Conservation (phyloP, 306 rosid species). For the Astragalus glycyphyllos region DNA sequence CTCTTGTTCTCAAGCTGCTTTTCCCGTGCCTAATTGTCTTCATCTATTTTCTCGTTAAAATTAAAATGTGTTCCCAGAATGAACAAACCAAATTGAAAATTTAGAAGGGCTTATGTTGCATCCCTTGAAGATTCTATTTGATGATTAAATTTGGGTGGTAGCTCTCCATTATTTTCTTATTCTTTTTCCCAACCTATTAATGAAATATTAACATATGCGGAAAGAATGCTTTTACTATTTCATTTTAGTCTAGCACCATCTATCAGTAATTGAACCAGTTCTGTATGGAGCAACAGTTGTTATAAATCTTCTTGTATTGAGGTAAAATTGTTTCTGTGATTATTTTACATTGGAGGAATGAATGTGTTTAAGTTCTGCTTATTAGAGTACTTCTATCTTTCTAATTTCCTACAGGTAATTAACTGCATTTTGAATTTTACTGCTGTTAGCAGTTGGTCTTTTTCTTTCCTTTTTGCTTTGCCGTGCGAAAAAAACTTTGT, state of each 20-base stretch:
- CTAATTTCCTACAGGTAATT: background rate
- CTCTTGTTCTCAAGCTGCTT: constrained; percentile 26
- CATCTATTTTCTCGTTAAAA: constrained; percentile 2
- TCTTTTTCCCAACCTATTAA: no score
- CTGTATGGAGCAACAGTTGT: background rate
- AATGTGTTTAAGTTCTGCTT: constrained; percentile 1
- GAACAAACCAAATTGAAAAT: constrained; percentile 36
- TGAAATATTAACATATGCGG: no score
- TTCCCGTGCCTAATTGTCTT: background rate
- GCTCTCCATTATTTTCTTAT: background rate
- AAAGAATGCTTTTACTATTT: no score
- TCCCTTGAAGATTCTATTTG: constrained; percentile 15
- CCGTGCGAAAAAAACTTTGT: background rate
- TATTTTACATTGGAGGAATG: background rate
- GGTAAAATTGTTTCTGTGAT: background rate
- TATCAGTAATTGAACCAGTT: constrained; percentile 14
- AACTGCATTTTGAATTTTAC: background rate
- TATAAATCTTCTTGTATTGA: background rate
- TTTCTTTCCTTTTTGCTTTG: background rate
- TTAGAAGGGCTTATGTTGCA: constrained; percentile 6
- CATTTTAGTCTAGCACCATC: background rate
- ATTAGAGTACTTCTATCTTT: background rate
- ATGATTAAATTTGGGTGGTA: constrained; percentile 7
- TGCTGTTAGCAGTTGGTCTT: background rate
- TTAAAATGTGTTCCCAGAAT: background rate